These are phyloP conservation scores for Scleroderma bovista DNA, from an alignment of 768 basidiomycete genomes.

Conservation along the genomic window DNA sequence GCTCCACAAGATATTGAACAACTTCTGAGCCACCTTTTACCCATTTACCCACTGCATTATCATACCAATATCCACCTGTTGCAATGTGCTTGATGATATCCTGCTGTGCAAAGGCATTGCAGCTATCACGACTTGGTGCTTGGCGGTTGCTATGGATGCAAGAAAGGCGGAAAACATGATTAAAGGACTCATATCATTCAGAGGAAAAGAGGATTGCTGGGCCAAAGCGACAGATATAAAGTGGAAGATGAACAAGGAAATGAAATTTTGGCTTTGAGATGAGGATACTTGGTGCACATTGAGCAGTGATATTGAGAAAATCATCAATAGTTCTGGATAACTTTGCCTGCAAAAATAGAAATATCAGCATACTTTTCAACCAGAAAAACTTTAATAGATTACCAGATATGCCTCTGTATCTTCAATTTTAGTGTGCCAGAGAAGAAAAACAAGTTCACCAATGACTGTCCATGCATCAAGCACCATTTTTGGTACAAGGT, in stretches of 20 bases:
- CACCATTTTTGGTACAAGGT: conserved; percentile 19
- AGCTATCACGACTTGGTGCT: conserved; percentile 23
- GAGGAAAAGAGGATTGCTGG: conserved; percentile 26
- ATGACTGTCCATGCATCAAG: conserved; percentile 28
- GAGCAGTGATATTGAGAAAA: conserved; percentile 13
- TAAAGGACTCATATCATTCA: conserved; percentile 25
- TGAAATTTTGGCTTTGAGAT: conserved; percentile 28
- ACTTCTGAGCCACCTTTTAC: not conserved
- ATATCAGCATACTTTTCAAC: too few relatives aligned
- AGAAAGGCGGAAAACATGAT: conserved; percentile 18
- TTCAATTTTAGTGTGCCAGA: conserved; percentile 40
- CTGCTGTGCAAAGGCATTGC: conserved; percentile 5
- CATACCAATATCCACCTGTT: conserved; percentile 9
- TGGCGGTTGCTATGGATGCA: conserved; percentile 27
- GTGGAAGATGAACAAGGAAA: conserved; percentile 24
- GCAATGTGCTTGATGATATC: conserved; percentile 13
- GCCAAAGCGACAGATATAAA: conserved; percentile 22
- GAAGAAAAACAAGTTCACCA: conserved; percentile 30
- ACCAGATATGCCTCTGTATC: conserved; percentile 32
- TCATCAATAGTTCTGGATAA: too few relatives aligned
- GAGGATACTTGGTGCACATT: conserved; percentile 22
- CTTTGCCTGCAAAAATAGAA: too few relatives aligned
- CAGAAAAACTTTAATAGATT: too few relatives aligned
- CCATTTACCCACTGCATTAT: not conserved
- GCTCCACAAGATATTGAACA: too few relatives aligned